phyloP scores from a whole-genome alignment of 75 land plant species.

The Isoetes taiwanensis region DNA sequence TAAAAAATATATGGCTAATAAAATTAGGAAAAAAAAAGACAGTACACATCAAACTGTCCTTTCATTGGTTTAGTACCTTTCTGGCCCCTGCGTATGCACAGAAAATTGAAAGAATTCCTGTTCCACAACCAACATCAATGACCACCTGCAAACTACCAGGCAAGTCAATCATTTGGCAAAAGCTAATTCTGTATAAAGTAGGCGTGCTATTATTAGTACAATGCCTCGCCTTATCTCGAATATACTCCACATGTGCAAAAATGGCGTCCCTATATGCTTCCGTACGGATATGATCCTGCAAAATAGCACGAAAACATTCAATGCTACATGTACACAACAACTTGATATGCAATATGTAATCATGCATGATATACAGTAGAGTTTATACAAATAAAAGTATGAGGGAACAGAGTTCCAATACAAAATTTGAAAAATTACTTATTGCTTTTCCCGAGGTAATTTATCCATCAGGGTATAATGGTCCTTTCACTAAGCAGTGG shows the following conservation, averaged over 20 bases:
- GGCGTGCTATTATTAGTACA: not conserved
- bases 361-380: too few relatives aligned
- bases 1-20: conserved; percentile 12
- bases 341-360: too few relatives aligned
- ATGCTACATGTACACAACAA: too few relatives aligned
- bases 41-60: not conserved
- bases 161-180: not conserved
- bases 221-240: conserved; percentile 66
- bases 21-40: not conserved
- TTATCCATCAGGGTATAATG: too few relatives aligned
- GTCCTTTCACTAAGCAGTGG: too few relatives aligned
- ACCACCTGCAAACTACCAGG: conserved; percentile 53
- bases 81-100: conserved; percentile 94
- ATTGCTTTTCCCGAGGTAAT: too few relatives aligned
- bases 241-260: conserved; percentile 38
- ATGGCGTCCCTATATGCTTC: conserved; percentile 85
- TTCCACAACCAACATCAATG: conserved; percentile 96
- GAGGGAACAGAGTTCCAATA: too few relatives aligned
- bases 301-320: not conserved
- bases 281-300: conserved; percentile 82
- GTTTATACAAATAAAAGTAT: too few relatives aligned
- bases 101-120: conserved; percentile 90
- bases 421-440: too few relatives aligned
- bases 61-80: conserved; percentile 28
- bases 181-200: not conserved